Evolutionary conservation across 2,329 filamentous ascomycete species (phyloP), one percentile per base, ranked within the genome.

Genomic region (Curvularia lunata): DNA sequence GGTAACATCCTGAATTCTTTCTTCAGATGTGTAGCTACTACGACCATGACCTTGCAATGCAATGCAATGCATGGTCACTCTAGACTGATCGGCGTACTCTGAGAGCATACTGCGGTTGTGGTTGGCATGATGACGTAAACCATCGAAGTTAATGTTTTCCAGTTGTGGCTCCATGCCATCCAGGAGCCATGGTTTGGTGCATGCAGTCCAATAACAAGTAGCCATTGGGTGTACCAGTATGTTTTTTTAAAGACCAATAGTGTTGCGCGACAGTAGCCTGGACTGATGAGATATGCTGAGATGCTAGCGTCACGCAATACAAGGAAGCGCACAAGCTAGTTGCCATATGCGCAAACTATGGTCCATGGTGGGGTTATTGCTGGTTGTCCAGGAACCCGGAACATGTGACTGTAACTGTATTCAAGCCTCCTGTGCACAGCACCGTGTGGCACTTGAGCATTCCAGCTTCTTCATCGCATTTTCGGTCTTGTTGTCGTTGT

Each of bases 41-140:
- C n/a, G n/a, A n/a, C n/a, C n/a, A n/a, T n/a, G n/a, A n/a, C n/a
- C n/a, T n/a, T n/a, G 13, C 7, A 27, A 13, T 37, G 38, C 28
- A 30, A n/a, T n/a, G 46, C 23, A 9, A 40, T 13, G 40, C 32
- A 23, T 23, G 21, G 30, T n/a, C 6, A 32, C 32, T 38, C 56
- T 58, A 32, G 41, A 46, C 51, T 19, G 34, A 27, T 42, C 52
- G 32, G 23, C 18, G n/a, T 27, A 19, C 41, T 16, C 6, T 32
- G 45, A 32, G 42, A 37, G 38, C 13, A 34, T 28, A 43, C 27
- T 21, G 13, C 27, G 19, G 12, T 21, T 38, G 37, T 59, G 59
- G 59, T 56, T 45, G 52, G 21, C 23, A 59, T 59, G 52, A 56
- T 62, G 52, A 43, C 18, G 52, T 32, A 23, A 34, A 21, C 50